Percentiles rank a stretch among this genome's conserved stretches.
Conservation (phyloP, 2,329 filamentous ascomycete species). For the Arthrobotrys musiformis region DNA sequence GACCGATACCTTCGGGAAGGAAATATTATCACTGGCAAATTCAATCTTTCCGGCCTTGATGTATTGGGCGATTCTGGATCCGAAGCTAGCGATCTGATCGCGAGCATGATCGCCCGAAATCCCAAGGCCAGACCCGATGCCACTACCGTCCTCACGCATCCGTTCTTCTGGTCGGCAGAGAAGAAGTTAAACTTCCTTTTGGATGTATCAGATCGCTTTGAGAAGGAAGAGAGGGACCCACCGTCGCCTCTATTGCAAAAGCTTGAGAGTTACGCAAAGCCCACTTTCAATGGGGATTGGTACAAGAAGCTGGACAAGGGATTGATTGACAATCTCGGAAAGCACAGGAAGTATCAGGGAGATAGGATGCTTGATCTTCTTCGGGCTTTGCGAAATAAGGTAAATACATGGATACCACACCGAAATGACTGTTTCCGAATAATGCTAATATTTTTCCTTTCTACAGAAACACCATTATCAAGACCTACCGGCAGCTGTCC, state of each 20-base stretch:
- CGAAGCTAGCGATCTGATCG: slow-evolving; percentile 87
- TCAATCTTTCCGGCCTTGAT: slow-evolving; percentile 76
- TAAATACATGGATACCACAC: slow-evolving; percentile 3
- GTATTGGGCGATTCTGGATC: slow-evolving; percentile 82
- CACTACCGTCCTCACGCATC: slow-evolving; percentile 84
- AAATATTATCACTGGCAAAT: slow-evolving; percentile 92
- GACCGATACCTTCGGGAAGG: slow-evolving; percentile 95
- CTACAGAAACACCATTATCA: slow-evolving; percentile 87
- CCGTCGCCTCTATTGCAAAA: slow-evolving; percentile 70
- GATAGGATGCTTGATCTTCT: slow-evolving; percentile 84
- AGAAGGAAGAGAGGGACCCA: slow-evolving; percentile 72
- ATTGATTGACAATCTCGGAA: slow-evolving; percentile 54
- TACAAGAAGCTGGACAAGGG: slow-evolving; percentile 66
- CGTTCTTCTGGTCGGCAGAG: slow-evolving; percentile 94
- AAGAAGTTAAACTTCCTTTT: slow-evolving; percentile 93
- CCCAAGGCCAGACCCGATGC: slow-evolving; percentile 76
- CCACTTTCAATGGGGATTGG: slow-evolving; percentile 77
- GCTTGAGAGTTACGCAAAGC: slow-evolving; percentile 68
- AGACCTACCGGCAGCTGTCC: slow-evolving; percentile 87
- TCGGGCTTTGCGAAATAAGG: slow-evolving; percentile 87
- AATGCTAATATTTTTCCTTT: neutral
- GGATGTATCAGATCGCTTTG: slow-evolving; percentile 95
- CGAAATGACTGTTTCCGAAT: neutral
- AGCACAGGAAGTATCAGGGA: slow-evolving; percentile 74
- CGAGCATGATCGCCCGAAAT: slow-evolving; percentile 77